Percentiles rank a stretch among this genome's conserved stretches.
phyloP scores from a whole-genome alignment of 768 basidiomycete species.

The Hericium erinaceus region DNA sequence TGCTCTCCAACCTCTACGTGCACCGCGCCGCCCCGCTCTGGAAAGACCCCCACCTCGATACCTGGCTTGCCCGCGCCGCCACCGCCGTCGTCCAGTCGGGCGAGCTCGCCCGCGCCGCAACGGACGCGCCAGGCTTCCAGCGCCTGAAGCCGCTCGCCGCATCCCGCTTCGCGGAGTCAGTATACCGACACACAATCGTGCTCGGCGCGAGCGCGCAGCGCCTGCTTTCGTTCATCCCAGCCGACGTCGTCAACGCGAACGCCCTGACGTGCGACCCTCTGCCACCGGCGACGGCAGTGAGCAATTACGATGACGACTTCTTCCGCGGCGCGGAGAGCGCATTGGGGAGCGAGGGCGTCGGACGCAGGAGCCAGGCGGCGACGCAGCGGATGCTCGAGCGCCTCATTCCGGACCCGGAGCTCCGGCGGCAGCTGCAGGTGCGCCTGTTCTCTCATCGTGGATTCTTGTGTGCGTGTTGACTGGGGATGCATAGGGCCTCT shows the following conservation, averaged over 20 bases:
- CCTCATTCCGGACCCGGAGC: slow-evolving; percentile 47
- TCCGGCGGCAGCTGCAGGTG: slow-evolving; percentile 51
- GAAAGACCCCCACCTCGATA: slow-evolving; percentile 57
- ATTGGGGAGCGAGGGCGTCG: slow-evolving; percentile 21
- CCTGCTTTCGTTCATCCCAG: slow-evolving; percentile 67
- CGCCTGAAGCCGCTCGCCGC: slow-evolving; percentile 31
- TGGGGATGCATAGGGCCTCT: slow-evolving; percentile 34
- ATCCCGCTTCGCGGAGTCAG: slow-evolving; percentile 34
- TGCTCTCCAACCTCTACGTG: slow-evolving; percentile 84
- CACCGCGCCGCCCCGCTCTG: slow-evolving; percentile 69
- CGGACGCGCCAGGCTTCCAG: slow-evolving; percentile 23
- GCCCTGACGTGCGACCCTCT: slow-evolving; percentile 79
- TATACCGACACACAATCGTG: slow-evolving; percentile 75
- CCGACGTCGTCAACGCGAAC: slow-evolving; percentile 38
- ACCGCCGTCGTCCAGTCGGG: slow-evolving; percentile 28
- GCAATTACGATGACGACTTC: slow-evolving; percentile 62
- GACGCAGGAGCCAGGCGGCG: slow-evolving; percentile 31
- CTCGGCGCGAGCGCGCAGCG: slow-evolving; percentile 51
- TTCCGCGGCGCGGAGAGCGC: slow-evolving; percentile 58
- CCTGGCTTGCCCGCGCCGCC: slow-evolving; percentile 66
- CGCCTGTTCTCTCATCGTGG: slow-evolving; percentile 1
- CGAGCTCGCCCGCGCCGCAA: slow-evolving; percentile 24
- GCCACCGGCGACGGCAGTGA: slow-evolving; percentile 56
- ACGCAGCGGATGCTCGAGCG: slow-evolving; percentile 47
- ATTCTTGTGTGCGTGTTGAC: neutral